A percentile compares a stretch with the other conserved stretches of the same genome.
Conservation (phyloP, 371 early-diverging fungal species). For the Mortierella sp. region DNA sequence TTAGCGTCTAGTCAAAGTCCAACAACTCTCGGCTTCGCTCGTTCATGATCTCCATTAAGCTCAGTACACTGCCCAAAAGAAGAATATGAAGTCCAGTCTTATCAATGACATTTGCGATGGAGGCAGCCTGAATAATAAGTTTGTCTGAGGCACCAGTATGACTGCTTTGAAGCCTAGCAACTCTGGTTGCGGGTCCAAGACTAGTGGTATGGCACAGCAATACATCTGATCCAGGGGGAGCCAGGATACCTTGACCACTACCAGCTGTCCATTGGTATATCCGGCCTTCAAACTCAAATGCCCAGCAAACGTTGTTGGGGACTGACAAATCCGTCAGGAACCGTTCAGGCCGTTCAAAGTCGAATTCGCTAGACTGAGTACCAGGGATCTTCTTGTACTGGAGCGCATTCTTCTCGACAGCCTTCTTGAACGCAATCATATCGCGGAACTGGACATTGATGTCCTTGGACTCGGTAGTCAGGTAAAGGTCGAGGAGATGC, state of each 20-base stretch:
- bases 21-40: conserved; percentile 48
- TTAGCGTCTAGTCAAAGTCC: conserved; percentile 49
- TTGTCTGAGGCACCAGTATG: conserved; percentile 50
- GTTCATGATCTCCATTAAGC: conserved; percentile 49
- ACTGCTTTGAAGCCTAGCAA: conserved; percentile 54
- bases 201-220: conserved; percentile 49
- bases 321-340: conserved; percentile 9
- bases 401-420: conserved; percentile 49
- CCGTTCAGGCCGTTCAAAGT: conserved; percentile 37
- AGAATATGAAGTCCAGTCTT: conserved; percentile 50
- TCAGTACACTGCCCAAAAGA: conserved; percentile 40
- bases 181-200: conserved; percentile 43
- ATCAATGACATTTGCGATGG: conserved; percentile 34
- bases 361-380: conserved; percentile 26
- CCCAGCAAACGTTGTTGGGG: conserved; percentile 37
- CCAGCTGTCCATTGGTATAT: conserved; percentile 56
- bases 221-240: conserved; percentile 51
- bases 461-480: conserved; percentile 53
- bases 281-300: conserved; percentile 53
- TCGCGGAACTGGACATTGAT: conserved; percentile 56
- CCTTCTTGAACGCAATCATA: conserved; percentile 56
- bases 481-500: conserved; percentile 49
- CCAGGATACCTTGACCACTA: conserved; percentile 46
- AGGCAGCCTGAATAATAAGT: conserved; percentile 26
- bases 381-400: conserved; percentile 32